A percentile compares a stretch with the other conserved stretches of the same genome.
phyloP scores from a whole-genome alignment of 345 rosid species.

The Populus davidiana region DNA sequence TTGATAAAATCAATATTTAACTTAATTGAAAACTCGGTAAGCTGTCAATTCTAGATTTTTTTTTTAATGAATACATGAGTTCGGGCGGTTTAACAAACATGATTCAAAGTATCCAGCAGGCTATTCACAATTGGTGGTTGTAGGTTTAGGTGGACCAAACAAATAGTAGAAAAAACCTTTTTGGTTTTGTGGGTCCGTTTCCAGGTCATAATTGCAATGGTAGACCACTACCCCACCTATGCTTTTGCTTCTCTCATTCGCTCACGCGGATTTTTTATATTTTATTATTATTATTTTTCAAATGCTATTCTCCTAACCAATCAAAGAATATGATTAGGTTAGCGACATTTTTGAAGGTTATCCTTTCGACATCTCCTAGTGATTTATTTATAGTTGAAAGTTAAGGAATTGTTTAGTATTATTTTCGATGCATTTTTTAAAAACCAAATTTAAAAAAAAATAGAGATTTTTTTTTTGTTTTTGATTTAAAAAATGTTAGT shows the following conservation, averaged over 20 bases:
- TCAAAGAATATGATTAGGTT: background rate
- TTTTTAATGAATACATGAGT: too few relatives aligned
- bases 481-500: too few relatives aligned
- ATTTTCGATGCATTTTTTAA: too few relatives aligned
- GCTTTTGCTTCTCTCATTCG: background rate
- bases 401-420: too few relatives aligned
- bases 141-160: background rate
- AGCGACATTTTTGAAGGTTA: conserved; percentile 8
- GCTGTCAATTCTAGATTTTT: too few relatives aligned
- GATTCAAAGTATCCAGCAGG: too few relatives aligned
- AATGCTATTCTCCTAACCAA: conserved; percentile 14
- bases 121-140: background rate
- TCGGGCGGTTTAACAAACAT: too few relatives aligned
- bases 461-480: too few relatives aligned
- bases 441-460: too few relatives aligned
- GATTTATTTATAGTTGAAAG: too few relatives aligned
- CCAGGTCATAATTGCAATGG: conserved; percentile 17
- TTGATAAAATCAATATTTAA: too few relatives aligned
- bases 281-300: background rate
- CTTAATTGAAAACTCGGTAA: too few relatives aligned
- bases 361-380: background rate
- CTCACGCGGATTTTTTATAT: background rate
- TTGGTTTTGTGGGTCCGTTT: conserved; percentile 8
- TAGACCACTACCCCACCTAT: conserved; percentile 27
- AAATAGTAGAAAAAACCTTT: background rate